Evolutionary conservation across 179 eudicot genomes (phyloP), one percentile per base, ranked within the genome.

Genomic region (Silene coronaria): DNA sequence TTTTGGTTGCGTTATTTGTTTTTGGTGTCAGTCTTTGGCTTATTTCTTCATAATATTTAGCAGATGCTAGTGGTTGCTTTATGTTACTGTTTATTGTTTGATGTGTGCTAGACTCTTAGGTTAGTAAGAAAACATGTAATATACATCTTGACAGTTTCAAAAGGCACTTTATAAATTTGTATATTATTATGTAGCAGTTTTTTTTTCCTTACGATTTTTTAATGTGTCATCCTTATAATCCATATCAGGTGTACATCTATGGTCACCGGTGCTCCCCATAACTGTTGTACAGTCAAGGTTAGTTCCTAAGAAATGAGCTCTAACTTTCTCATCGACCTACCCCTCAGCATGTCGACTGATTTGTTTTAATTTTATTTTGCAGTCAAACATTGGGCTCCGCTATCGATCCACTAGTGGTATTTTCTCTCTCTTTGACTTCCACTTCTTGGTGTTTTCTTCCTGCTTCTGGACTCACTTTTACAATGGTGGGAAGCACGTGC

Each of bases 391-490:
- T 48, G 88, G 94, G 51, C 70, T 84, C 27, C 85, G 94, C 69
- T 80, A 75, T 80, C 85, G 82, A 76, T 91, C 97, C 76, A 88
- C 97, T 53, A 73, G 90, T 71, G 97, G 97, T 91, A 78, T 12
- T 32, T 17, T 30, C 12, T 51, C 10, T 26, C 71, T 55, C 17
- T 59, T 59, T 34, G 5, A 36, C 14, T 36, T 59, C 30, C 21
- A 32, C 22, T 22, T 59, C 66, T 30, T 11, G 13, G 16, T 28
- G 36, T 53, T 55, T 55, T 28, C 48, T 16, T 28, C 5, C 64
- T 22, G 64, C 19, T 2, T 1, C 30, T 22, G 21, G 30, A 61
- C 32, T 24, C 30, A 24, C 62, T 58, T 58, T 58, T 61, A 61
- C 9, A 61, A 9, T 61, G 7, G 66, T 9, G 16, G 66, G 6